Evolutionary conservation across 1,139 yeast genomes (phyloP).

Genomic region (Sugiyamaella xylanicola): DNA sequence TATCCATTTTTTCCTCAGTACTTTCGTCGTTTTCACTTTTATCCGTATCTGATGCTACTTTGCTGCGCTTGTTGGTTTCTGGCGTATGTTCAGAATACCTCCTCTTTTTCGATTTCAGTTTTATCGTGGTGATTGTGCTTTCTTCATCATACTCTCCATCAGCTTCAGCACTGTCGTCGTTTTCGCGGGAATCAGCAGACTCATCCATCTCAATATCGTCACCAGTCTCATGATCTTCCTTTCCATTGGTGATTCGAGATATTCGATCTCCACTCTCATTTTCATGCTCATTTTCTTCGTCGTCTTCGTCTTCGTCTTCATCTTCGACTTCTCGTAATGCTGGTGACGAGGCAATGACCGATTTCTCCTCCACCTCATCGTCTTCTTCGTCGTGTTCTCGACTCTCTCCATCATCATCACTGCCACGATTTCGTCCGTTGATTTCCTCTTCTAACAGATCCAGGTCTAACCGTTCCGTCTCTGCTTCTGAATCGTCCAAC

Average conservation of each 20-base stretch:
- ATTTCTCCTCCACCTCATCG: conserved; percentile 21
- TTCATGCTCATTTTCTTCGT: background rate
- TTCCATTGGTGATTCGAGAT: no score
- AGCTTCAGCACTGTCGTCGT: conserved; percentile 2
- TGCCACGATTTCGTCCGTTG: conserved; percentile 25
- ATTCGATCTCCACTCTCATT: no score
- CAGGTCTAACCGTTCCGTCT: conserved; percentile 70
- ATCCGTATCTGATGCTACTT: background rate
- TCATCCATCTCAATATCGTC: background rate
- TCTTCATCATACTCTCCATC: conserved; percentile 8
- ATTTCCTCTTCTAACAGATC: conserved; percentile 30
- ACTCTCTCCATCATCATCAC: conserved; percentile 28
- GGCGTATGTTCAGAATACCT: conserved; percentile 1
- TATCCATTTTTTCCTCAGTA: background rate
- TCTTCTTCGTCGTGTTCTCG: conserved; percentile 23
- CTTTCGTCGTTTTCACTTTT: no score
- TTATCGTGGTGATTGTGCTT: background rate
- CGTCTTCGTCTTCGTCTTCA: conserved; percentile 27
- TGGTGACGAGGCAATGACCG: conserved; percentile 4
- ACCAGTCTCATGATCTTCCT: background rate
- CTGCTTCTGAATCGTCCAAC: conserved; percentile 70
- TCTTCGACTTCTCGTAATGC: conserved; percentile 5
- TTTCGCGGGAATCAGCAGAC: background rate
- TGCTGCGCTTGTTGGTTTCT: conserved; percentile 3
- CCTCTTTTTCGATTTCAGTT: conserved; percentile 3